phyloP scores from a whole-genome alignment of 23 red algal genomes.

The Gracilaria vermiculophylla region DNA sequence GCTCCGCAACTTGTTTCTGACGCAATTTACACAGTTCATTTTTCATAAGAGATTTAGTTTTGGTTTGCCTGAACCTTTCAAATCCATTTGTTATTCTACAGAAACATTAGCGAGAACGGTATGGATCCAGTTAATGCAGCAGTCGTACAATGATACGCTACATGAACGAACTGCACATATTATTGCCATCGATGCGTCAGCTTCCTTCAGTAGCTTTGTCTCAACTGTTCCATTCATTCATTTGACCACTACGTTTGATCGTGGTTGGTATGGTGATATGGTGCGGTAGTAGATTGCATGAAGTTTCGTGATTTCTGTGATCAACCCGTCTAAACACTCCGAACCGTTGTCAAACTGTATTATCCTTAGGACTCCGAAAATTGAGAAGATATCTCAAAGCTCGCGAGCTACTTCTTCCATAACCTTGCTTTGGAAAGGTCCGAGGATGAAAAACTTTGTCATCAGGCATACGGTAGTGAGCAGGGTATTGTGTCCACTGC shows the following conservation, averaged over 20 bases:
- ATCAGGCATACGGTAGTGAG: not conserved
- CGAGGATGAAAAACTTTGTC: not conserved
- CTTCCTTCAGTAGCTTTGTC: not conserved
- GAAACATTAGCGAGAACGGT: not conserved
- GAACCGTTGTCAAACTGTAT: constrained; percentile 21
- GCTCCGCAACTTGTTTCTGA: not conserved
- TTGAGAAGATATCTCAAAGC: not conserved
- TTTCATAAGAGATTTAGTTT: not conserved
- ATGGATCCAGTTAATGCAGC: not conserved
- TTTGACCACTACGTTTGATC: not conserved
- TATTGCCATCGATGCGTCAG: not conserved
- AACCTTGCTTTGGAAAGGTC: not conserved
- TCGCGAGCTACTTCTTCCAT: not conserved
- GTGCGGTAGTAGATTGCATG: not conserved
- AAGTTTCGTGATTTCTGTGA: not conserved
- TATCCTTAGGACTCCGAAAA: not conserved
- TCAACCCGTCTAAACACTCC: not conserved
- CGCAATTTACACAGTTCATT: not conserved
- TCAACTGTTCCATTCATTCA: not conserved
- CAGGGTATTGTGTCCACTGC: not conserved
- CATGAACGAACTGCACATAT: not conserved
- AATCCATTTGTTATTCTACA: not conserved
- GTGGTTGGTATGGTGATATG: not conserved
- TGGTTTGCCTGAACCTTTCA: not conserved
- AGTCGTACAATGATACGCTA: not conserved